These are phyloP conservation scores for Yamadazyma dushanensis DNA, from an alignment of 1,139 yeast genomes.

Conservation along the genomic window DNA sequence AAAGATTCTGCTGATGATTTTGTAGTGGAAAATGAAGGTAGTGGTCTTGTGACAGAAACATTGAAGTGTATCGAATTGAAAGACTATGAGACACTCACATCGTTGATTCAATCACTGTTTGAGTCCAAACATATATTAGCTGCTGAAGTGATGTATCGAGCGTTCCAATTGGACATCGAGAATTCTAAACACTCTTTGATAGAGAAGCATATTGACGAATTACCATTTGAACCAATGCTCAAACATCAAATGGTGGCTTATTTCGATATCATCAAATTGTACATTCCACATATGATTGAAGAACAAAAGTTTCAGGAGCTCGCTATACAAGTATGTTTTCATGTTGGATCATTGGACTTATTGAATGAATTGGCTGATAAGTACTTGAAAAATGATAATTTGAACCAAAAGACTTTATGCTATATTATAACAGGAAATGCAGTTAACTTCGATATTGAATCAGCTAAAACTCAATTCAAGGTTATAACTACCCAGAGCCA, in stretches of 20 bases:
- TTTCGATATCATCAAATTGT: slow-evolving; percentile 5
- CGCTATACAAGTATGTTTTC: slow-evolving; percentile 12
- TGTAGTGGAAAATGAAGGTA: neutral
- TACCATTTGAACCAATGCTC: slow-evolving; percentile 1
- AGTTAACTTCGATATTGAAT: slow-evolving; percentile 34
- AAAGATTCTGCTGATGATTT: neutral
- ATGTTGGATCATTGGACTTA: slow-evolving; percentile 9
- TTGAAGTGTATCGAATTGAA: neutral
- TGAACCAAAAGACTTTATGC: slow-evolving; percentile 24
- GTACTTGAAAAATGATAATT: slow-evolving; percentile 10
- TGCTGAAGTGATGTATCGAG: neutral
- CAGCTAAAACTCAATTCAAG: slow-evolving; percentile 24
- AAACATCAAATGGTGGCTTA: slow-evolving; percentile 1
- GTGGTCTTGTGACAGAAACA: neutral
- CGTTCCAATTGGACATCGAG: neutral
- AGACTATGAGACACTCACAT: slow-evolving; percentile 3
- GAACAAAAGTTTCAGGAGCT: slow-evolving; percentile 11
- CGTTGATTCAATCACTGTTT: slow-evolving; percentile 1
- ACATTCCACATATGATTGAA: slow-evolving; percentile 6
- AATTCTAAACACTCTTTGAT: neutral
- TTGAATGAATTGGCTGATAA: slow-evolving; percentile 7
- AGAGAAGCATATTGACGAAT: slow-evolving; percentile 3
- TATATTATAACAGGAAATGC: slow-evolving; percentile 33
- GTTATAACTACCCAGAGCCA: slow-evolving; percentile 11
- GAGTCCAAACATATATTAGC: slow-evolving; percentile 4